Base-by-base conservation (phyloP, 371 early-diverging fungal genomes). In the Mucor piriformis region DNA sequence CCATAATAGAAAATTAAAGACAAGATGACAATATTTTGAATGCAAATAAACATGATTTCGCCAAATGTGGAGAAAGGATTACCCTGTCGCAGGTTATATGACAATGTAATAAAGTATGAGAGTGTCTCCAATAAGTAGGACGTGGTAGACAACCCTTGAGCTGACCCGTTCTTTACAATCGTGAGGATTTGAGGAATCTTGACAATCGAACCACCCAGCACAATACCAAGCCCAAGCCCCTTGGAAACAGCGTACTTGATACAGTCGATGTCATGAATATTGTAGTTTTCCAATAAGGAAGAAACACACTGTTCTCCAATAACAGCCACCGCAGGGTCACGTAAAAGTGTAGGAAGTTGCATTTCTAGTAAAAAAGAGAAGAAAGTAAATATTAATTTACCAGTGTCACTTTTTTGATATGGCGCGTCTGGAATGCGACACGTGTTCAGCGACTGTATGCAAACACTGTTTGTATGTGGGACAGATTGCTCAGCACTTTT, bases 111-210 rank as follows among this genome's bases (percentile, higher is more conserved):
- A 24, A 83, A 74, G 34, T 88, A 85, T 48, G 93, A 88, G 3
- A 89, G 53, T 21, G 94, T 88, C 72, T 97, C 98, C 38, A 96
- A 74, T 20, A 91, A 55, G 63, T 90, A 90, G 15, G 90, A 84
- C 16, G 79, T 53, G 44, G 93, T 72, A 4, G 90, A 90, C 47
- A 97, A 79, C 6, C 98, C 98, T 40, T 82, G 65, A 12, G 87
- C 89, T 20, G 92, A 91, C 38, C 74, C 61, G 24, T 87, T 79
- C 12, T 64, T 57, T 11, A 93, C 35, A 24, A 97, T 94, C 61
- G 94, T 96, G 67, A 90, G 57, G 50, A 97, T 93, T 81, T 97
- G 97, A 12, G 98, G 98, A 15, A 97, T 70, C 74, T 97, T 97
- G 61, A 96, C 88, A 50, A 96, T 85, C 48, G 88, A 79, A 18